phyloP scores from a whole-genome alignment of 768 basidiomycete genomes.

The Amanita fuliginea region DNA sequence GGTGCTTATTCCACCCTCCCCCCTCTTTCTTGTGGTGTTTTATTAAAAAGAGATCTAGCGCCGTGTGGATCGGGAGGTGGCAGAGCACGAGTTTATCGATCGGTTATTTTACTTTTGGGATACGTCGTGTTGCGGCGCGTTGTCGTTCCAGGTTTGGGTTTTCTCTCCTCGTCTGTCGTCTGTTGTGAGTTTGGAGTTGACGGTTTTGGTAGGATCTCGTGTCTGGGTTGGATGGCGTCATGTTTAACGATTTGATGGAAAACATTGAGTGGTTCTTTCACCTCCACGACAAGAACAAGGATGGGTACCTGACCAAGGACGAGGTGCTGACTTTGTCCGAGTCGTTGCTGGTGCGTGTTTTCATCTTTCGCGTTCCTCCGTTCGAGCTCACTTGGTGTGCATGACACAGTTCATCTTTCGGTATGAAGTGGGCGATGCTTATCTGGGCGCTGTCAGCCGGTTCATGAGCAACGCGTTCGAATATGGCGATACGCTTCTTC shows the following conservation, averaged over 20 bases:
- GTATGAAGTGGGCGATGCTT: slow-evolving; percentile 92
- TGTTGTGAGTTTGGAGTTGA: background rate
- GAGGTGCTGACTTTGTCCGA: slow-evolving; percentile 94
- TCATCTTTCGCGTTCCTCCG: background rate
- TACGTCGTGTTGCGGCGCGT: slow-evolving; percentile 60
- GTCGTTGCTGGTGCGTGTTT: slow-evolving; percentile 64
- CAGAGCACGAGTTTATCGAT: slow-evolving; percentile 94
- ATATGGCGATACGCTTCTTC: slow-evolving; percentile 89
- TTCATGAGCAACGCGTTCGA: slow-evolving; percentile 99
- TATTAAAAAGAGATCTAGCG: slow-evolving; percentile 31
- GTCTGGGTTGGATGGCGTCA: slow-evolving; percentile 78
- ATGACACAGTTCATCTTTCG: slow-evolving; percentile 89
- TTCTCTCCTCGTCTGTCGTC: background rate
- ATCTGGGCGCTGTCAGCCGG: slow-evolving; percentile 89
- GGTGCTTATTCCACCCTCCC: background rate
- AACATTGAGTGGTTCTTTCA: slow-evolving; percentile 99
- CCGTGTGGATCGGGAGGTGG: slow-evolving; percentile 81
- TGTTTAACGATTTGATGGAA: slow-evolving; percentile 96
- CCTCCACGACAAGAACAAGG: slow-evolving; percentile 91
- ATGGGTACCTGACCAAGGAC: slow-evolving; percentile 91
- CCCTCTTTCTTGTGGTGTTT: too few species aligned
- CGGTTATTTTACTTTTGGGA: slow-evolving; percentile 96
- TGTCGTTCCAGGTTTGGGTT: slow-evolving; percentile 66
- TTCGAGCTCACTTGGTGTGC: background rate
- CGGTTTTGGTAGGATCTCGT: slow-evolving; percentile 65